Base-by-base conservation (phyloP, 257 asterid species). In the Primulina huaijiensis region DNA sequence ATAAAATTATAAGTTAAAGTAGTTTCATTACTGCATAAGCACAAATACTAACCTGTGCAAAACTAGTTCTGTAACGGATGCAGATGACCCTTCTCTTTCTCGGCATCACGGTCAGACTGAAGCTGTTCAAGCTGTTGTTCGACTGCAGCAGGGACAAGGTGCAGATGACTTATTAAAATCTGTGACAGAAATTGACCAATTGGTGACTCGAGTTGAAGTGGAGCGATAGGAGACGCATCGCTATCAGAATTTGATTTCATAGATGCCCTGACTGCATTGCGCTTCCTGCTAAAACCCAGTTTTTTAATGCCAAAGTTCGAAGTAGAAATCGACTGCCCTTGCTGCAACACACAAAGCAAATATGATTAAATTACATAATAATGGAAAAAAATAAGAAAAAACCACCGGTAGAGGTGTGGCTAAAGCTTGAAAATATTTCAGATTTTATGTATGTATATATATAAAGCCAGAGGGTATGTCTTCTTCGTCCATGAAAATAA, bases 71-170 rank as follows among this genome's bases (percentile, higher is more conserved):
- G 97, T 91, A 33, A 97, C 97, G 21, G 92, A 35, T 16, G 86
- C 80, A 64, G 96, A 65, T 23, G 84, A 70, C 55, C 82, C 96
- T 63, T 89, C 63, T 80, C 84, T 65, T 79, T 77, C 59, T 87
- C 97, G 6, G 87, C 88, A 75, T 89, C 91, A 17, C 88, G 91
- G 61, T 85, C 97, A 27, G 83, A 81, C 69, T 85, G 90, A 77
- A 94, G 96, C 88, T 85, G 97, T 81, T 91, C 92, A 43, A 94
- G 97, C 76, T 94, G 99, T 79, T 91, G 93, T 25, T 94, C 99
- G 14, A 88, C 97, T 4, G 99, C 99, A 72, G 99, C 99, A 64
- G 99, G 95, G 55, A 94, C 86, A 31, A 94, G 95, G 81, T 94
- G 99, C 1, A 97, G 99, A 74, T 94, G 96, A 71, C 87, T 89